Percentiles rank a stretch among this genome's conserved stretches.
Evolutionary conservation across 192 early-diverging fungal genomes (phyloP).

Genomic region (Coemansia sp.): DNA sequence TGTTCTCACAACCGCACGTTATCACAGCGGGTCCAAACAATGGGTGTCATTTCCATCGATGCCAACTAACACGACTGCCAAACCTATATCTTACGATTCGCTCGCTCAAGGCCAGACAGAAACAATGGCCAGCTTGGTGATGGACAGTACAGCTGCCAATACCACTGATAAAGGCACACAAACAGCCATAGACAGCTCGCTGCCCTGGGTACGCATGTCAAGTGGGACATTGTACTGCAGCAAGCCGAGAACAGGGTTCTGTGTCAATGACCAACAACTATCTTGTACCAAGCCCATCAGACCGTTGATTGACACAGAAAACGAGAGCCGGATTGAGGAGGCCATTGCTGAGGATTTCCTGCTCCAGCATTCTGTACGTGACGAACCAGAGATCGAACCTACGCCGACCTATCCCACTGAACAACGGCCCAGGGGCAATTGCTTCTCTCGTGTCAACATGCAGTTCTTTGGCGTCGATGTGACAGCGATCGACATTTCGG

Average conservation of each 20-base stretch:
- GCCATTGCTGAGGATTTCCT: conserved; percentile 20
- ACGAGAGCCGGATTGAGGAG: conserved; percentile 22
- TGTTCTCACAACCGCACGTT: conserved; percentile 24
- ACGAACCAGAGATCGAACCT: conserved; percentile 30
- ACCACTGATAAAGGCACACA: background rate
- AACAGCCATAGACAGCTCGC: background rate
- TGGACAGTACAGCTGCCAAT: background rate
- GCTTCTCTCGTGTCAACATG: conserved; percentile 17
- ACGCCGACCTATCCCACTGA: conserved; percentile 6
- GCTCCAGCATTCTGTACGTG: conserved; percentile 10
- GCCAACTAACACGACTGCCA: background rate
- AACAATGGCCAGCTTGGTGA: background rate
- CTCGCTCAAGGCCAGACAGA: background rate
- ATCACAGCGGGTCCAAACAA: conserved; percentile 37
- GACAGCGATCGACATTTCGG: conserved; percentile 13
- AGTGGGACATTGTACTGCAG: background rate
- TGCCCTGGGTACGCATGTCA: conserved; percentile 32
- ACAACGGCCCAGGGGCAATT: conserved; percentile 16
- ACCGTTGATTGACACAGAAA: conserved; percentile 28
- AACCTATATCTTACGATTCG: background rate
- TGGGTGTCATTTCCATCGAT: conserved; percentile 34
- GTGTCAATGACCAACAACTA: background rate
- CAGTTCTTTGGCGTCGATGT: background rate
- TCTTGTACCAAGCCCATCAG: background rate
- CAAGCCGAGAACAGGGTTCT: background rate